Base-by-base conservation (phyloP, 2,329 filamentous ascomycete species). In the Penicillium sp. region DNA sequence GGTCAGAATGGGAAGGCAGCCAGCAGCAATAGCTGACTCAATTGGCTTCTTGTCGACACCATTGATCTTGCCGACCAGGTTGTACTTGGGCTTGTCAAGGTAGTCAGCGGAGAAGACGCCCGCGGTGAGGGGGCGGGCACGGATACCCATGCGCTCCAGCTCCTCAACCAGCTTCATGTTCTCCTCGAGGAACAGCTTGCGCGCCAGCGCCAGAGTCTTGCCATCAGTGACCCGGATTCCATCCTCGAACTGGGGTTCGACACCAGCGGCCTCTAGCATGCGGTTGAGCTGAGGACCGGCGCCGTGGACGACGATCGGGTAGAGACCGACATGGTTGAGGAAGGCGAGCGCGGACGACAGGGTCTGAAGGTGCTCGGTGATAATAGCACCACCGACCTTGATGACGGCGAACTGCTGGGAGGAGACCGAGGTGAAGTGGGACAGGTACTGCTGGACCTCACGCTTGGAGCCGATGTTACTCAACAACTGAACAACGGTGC, bases 371-470 rank as follows among this genome's bases (percentile, higher is more conserved):
- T 96, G 87, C 68, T 97, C 91, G 53, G 89, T 95, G 64, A 98
- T 81, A 65, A 97, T 96, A 56, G 92, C 93, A 55, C 92, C 93
- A 54, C 92, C 93, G 48, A 97, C 92, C 78, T 98, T 98, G 74
- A 98, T 95, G 42, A 98, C 92, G 59, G 91, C 92, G 71, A 97
- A 98, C 68, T 95, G 90, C 76, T 97, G 91, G 31, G 90, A 95
- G 39, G 90, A 93, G 54, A 96, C 91, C 29, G 91, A 95, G 61
- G 87, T 93, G 79, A 98, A 98, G 70, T 97, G 90, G 59, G 91
- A 93, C 52, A 97, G 84, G 73, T 97, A 97, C 73, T 97, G 92
- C 77, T 96, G 89, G 56, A 95, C 89, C 76, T 98, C 92, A 54
- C 92, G 81, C 81, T 95, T 95, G 56, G 90, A 95, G 55, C 90